phyloP scores from a whole-genome alignment of 441 rosid species.

The Populus trichocarpa region DNA sequence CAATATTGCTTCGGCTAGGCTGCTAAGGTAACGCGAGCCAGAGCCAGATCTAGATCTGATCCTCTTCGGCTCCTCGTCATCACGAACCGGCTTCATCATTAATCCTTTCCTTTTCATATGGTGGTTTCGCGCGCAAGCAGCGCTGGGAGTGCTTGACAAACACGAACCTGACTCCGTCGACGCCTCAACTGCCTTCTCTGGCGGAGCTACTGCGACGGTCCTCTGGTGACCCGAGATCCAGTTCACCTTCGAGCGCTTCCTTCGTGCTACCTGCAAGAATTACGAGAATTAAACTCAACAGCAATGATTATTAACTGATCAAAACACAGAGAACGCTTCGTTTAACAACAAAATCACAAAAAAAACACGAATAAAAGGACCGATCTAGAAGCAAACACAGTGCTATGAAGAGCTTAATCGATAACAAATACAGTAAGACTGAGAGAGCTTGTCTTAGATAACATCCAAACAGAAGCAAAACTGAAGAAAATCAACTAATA shows the following conservation, averaged over 20 bases:
- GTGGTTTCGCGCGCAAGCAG: constrained; percentile 39
- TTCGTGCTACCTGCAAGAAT: constrained; percentile 43
- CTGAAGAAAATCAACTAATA: not conserved
- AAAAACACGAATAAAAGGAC: not conserved
- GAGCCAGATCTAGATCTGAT: constrained; percentile 9
- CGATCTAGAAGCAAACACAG: not conserved
- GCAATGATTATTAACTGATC: not conserved
- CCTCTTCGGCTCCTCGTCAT: constrained; percentile 23
- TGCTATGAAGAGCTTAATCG: not conserved
- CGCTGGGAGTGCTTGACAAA: constrained; percentile 59
- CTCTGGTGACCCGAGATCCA: constrained; percentile 32
- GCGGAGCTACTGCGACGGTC: constrained; percentile 9
- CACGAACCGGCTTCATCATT: not conserved
- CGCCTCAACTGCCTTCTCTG: constrained; percentile 22
- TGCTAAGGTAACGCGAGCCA: constrained; percentile 45
- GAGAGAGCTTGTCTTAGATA: not conserved
- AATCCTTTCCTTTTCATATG: not conserved
- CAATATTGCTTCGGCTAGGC: constrained; percentile 71
- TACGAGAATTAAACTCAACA: not conserved
- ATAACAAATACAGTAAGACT: not conserved
- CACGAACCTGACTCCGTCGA: constrained; percentile 43
- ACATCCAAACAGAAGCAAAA: not conserved
- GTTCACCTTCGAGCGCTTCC: constrained; percentile 43
- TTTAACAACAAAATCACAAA: not conserved
- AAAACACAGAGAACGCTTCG: not conserved